These are phyloP conservation scores for Arachis hypogaea DNA, from an alignment of 306 rosid genomes.

Conservation along the genomic window DNA sequence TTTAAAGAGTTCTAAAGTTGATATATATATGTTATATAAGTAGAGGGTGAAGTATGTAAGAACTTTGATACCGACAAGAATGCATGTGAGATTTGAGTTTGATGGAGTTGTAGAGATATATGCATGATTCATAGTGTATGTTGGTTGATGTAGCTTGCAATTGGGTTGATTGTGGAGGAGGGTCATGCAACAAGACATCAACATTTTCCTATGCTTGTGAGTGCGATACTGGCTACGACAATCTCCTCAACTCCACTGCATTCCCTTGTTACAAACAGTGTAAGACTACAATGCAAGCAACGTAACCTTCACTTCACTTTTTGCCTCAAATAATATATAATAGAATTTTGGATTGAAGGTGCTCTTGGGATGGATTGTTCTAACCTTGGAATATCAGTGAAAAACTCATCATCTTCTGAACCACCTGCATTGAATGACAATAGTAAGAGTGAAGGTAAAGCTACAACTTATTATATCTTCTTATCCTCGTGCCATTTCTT, in stretches of 20 bases:
- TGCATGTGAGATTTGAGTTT: too few species aligned
- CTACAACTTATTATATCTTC: conserved; percentile 1
- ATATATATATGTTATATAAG: too few species aligned
- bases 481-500: conserved; percentile 1
- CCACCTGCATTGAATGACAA: conserved; percentile 46
- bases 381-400: conserved; percentile 61
- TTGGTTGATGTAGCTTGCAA: conserved; percentile 57
- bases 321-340: background rate
- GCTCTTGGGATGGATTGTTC: conserved; percentile 68
- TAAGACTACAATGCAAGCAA: conserved; percentile 46
- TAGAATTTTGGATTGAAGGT: conserved; percentile 54
- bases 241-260: conserved; percentile 67
- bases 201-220: conserved; percentile 53
- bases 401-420: conserved; percentile 51
- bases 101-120: too few species aligned
- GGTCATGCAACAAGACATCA: conserved; percentile 76
- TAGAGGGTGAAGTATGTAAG: too few species aligned
- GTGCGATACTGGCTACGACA: conserved; percentile 64
- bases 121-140: too few species aligned
- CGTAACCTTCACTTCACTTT: background rate
- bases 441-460: conserved; percentile 44
- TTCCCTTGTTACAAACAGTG: conserved; percentile 77
- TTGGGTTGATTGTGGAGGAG: conserved; percentile 86
- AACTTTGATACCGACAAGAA: too few species aligned
- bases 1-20: too few species aligned